Base-by-base conservation (phyloP, 805 yeast genomes). In the Cyberlindnera galapagoensis region DNA sequence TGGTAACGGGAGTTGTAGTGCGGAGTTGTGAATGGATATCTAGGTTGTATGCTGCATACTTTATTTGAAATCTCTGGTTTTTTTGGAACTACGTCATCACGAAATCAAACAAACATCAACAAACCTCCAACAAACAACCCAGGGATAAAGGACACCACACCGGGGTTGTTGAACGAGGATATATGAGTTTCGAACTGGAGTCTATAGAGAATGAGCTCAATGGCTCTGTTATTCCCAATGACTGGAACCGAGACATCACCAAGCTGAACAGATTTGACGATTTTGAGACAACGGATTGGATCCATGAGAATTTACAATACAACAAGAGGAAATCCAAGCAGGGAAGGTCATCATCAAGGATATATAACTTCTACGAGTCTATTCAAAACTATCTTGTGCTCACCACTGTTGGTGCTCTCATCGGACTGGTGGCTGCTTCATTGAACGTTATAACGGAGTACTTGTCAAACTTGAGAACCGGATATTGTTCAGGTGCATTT, bases 361-460 rank as follows among this genome's bases (percentile, higher is more conserved):
- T 38, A 31, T 39, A 38, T 21, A 33, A 35, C 17, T 11, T 42
- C 7, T 43, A 46, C 29, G 39, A 42, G 10, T 31, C 34, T 12
- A 33, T 51, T n/a, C 47, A 54, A 24, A 52, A 58, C 1, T 86
- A 97, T 82, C 48, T 86, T 1, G 80, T 82, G 0, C 60, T 92
- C 21, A 80, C 88, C 0, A 44, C 69, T 2, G 83, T 86, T 38
- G 99, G 97, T 0, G 51, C 79, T 1, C 41, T 68, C 4, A 80
- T 88, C 33, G 99, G 99, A 4, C 47, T 72, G 2, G 78, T 86
- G 23, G 97, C 98, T 0, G 95, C 86, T 0, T 65, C 71, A 12
- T 60, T 92, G 33, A 87, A 84, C 47, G 72, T 90, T 12, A 67
- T 86, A 12, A 86, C 97, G 0, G 90, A 85, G 31, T 86, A 88